Percentiles rank a stretch among this genome's conserved stretches.
Conservation (phyloP, 2,329 filamentous ascomycete species). For the Calonectria ilicicola region DNA sequence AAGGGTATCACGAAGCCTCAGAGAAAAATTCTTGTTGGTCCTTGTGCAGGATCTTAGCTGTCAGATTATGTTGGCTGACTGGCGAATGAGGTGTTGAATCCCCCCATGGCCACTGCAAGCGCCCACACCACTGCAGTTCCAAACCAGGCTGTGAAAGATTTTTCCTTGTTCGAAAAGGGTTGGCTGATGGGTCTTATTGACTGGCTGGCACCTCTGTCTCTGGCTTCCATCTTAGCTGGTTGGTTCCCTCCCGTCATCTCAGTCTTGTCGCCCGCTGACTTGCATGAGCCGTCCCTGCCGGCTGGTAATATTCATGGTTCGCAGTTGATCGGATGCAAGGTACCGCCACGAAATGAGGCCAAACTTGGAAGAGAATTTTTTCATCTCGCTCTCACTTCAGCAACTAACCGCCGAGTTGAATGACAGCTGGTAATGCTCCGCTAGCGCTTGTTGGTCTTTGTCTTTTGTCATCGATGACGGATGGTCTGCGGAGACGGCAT, state of each 20-base stretch:
- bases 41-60: constrained; percentile 29
- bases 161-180: constrained; percentile 1
- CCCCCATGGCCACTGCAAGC: background rate
- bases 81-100: constrained; percentile 32
- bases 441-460: background rate
- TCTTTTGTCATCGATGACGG: constrained; percentile 10
- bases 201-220: constrained; percentile 1
- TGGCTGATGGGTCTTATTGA: constrained; percentile 9
- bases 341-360: constrained; percentile 6
- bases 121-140: constrained; percentile 18
- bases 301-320: constrained; percentile 13
- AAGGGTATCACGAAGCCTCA: constrained; percentile 32
- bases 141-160: constrained; percentile 19
- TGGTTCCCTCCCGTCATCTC: constrained; percentile 21
- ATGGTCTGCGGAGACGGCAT: constrained; percentile 30
- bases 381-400: background rate
- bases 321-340: constrained; percentile 24
- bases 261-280: constrained; percentile 22
- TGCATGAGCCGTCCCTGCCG: constrained; percentile 27
- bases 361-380: background rate
- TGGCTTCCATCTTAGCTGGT: constrained; percentile 3
- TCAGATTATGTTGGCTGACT: constrained; percentile 37
- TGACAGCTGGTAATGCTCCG: constrained; percentile 13
- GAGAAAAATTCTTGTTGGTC: constrained; percentile 22
- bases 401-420: background rate